Conservation (phyloP, 257 asterid species). For the Plectranthus barbatus region DNA sequence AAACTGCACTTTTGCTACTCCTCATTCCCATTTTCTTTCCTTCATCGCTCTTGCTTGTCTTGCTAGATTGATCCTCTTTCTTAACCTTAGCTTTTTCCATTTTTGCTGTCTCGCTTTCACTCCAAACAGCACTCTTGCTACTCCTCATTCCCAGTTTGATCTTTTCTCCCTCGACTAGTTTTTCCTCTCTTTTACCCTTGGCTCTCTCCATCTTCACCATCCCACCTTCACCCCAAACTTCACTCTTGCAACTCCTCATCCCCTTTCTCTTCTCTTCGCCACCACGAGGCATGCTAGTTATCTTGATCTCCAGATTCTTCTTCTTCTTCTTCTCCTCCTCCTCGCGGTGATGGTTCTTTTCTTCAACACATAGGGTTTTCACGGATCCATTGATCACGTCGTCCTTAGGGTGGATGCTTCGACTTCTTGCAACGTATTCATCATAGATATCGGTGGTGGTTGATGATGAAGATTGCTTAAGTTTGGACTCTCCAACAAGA, state of each 20-base stretch:
- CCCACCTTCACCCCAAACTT: constrained; percentile 25
- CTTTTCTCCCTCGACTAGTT: background rate
- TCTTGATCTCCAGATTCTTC: background rate
- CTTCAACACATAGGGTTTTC: background rate
- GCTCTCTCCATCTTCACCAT: background rate
- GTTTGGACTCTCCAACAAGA: constrained; percentile 28
- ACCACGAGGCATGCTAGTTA: background rate
- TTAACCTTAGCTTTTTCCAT: background rate
- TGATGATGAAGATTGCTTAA: constrained; percentile 11
- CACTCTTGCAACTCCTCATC: constrained; percentile 25
- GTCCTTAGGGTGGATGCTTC: background rate
- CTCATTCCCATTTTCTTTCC: constrained; percentile 17
- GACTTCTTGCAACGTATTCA: constrained; percentile 31
- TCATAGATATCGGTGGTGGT: constrained; percentile 25
- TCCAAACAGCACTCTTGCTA: constrained; percentile 21
- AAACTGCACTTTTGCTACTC: constrained; percentile 19
- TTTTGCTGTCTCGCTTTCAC: constrained; percentile 17
- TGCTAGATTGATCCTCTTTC: background rate
- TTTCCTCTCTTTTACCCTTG: constrained; percentile 3
- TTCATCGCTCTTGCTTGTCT: background rate
- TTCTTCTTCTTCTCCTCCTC: constrained; percentile 4
- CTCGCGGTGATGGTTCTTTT: background rate
- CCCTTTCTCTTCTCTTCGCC: constrained; percentile 12
- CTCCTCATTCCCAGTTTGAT: constrained; percentile 15
- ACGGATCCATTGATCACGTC: background rate